Evolutionary conservation across 208 protist genomes (phyloP).

Genomic region (Histomonas meleagridis): DNA sequence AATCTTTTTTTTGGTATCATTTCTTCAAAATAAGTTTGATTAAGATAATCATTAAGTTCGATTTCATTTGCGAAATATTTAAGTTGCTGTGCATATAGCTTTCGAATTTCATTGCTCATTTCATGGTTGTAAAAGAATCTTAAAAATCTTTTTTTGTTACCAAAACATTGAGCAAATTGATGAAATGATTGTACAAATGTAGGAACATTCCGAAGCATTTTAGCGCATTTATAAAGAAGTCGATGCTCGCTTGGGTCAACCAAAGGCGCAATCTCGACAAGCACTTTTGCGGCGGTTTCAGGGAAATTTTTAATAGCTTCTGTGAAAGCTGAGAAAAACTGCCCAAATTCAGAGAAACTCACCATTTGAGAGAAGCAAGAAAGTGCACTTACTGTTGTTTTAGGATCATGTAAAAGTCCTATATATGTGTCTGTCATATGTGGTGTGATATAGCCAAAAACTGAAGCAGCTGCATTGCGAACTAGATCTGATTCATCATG

Average conservation of each 20-base stretch:
- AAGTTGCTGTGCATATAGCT: too few species aligned
- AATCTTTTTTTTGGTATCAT: too few species aligned
- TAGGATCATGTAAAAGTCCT: neutral
- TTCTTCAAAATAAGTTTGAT: too few species aligned
- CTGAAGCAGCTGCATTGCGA: neutral
- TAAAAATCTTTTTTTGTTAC: neutral
- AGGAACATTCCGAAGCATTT: neutral
- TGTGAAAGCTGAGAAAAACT: neutral
- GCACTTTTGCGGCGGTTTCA: neutral
- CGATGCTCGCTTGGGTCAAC: neutral
- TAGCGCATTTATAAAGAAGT: neutral
- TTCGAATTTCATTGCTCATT: too few species aligned
- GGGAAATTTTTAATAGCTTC: neutral
- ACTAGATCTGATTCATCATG: neutral
- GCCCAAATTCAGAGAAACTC: neutral
- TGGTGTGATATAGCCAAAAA: neutral
- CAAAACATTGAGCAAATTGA: neutral
- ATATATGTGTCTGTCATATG: neutral
- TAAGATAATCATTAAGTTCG: too few species aligned
- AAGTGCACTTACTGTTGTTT: neutral
- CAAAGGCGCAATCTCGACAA: neutral
- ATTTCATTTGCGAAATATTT: too few species aligned
- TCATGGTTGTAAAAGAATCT: neutral
- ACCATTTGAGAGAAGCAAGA: neutral
- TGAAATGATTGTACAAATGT: neutral